Evolutionary conservation across 352 stramenopile species (phyloP), one percentile per base, ranked within the genome.

Genomic region (Phytophthora uliginosa): DNA sequence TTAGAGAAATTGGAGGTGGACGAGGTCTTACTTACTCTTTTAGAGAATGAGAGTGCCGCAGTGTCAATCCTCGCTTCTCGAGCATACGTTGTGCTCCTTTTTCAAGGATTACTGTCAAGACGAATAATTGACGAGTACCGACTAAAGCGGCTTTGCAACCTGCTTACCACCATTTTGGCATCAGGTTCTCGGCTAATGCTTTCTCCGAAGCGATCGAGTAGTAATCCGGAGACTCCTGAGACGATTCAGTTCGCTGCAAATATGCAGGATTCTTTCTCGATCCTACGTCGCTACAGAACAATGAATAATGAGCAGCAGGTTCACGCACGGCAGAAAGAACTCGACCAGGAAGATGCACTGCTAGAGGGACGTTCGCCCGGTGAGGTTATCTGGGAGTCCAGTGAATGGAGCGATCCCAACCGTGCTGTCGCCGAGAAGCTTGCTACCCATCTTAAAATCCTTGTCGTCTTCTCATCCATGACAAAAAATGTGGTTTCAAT

Each of bases 391-490:
- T 72, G 63, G 63, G 31, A 62, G 15, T 22, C 28, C 31, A 62
- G 31, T 20, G 63, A 76, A 38, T 72, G 69, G 69, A 59, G 59
- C 13, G 56, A 72, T 63, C 28, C 38, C 2, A 67, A 17, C 36
- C 69, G 63, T 60, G 63, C 58, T 18, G 34, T 40, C 4, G n/a
- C 50, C 18, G 63, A 66, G 17, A 72, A 68, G 5, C 51, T 72
- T 22, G 40, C 50, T 52, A 51, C 26, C 13, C 20, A 68, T 9
- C 20, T 76, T 1, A 76, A 76, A 22, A 8, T 72, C 9, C 28
- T 76, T 28, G 36, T 58, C 48, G 50, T 76, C 40, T 64, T 72
- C 3, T 72, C 69, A 24, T 62, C 69, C 7, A 62, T 72, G 63
- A 76, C 69, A 48, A 59, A 2, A 24, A 76, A 66, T 31, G 50